These are phyloP conservation scores for Mallotus repandus DNA, from an alignment of 441 rosid genomes.

Conservation along the genomic window DNA sequence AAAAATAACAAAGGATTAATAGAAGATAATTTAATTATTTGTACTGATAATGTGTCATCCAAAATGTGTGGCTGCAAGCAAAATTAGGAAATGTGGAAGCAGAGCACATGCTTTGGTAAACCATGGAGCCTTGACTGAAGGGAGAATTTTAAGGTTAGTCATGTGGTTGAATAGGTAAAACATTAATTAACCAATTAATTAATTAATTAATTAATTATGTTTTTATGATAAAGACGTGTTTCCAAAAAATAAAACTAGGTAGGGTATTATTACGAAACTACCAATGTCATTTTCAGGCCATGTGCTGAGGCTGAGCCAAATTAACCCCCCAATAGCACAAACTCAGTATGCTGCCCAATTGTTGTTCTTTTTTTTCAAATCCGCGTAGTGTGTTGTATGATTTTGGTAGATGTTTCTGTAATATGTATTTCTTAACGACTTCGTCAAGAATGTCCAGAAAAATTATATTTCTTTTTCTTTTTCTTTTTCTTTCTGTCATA, in stretches of 20 bases:
- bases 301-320: conserved; percentile 9
- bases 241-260: too few relatives aligned
- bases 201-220: not conserved
- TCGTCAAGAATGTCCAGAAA: not conserved
- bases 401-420: not conserved
- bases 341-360: too few relatives aligned
- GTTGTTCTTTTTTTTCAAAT: not conserved
- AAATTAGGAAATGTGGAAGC: not conserved
- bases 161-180: conserved; percentile 16
- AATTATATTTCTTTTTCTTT: not conserved
- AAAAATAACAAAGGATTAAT: too few relatives aligned
- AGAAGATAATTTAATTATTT: too few relatives aligned
- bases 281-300: conserved; percentile 25
- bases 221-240: conserved; percentile 1
- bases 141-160: conserved; percentile 10
- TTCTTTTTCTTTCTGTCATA: not conserved
- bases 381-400: conserved; percentile 9
- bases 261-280: not conserved
- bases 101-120: conserved; percentile 16
- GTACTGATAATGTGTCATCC: not conserved
- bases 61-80: not conserved
- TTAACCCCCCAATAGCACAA: too few relatives aligned
- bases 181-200: not conserved
- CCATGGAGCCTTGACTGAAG: not conserved
- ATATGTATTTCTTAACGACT: not conserved